Conservation (phyloP, 371 early-diverging fungal species). For the Mucor lusitanicus region DNA sequence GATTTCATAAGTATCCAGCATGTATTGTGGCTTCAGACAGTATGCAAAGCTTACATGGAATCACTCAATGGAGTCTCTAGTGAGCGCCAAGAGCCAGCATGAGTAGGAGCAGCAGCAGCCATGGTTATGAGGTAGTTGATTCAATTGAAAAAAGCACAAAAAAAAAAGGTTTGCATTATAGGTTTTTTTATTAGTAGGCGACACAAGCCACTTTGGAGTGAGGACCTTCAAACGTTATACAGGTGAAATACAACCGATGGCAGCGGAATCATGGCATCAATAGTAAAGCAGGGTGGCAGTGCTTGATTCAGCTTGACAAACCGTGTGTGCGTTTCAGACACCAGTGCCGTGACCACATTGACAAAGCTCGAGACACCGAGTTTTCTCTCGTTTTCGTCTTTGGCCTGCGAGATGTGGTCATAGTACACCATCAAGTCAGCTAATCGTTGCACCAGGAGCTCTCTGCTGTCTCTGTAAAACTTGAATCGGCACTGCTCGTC, state of each 20-base stretch:
- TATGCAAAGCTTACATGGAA: slow-evolving; percentile 31
- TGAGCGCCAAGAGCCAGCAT: slow-evolving; percentile 43
- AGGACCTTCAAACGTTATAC: not conserved
- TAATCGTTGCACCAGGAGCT: not conserved
- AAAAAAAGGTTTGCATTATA: not conserved
- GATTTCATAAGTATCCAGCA: not conserved
- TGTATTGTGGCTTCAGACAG: not conserved
- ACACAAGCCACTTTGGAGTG: slow-evolving; percentile 9
- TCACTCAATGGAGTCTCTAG: slow-evolving; percentile 37
- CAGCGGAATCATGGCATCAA: not conserved
- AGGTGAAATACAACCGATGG: slow-evolving; percentile 8
- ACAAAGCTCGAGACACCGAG: slow-evolving; percentile 6
- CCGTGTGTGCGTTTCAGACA: not conserved
- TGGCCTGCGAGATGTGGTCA: not conserved
- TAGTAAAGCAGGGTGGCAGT: not conserved
- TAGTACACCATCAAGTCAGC: not conserved
- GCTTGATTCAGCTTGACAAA: not conserved
- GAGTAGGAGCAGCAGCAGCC: slow-evolving; percentile 34
- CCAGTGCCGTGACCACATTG: not conserved
- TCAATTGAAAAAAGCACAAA: not conserved
- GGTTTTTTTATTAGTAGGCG: not conserved
- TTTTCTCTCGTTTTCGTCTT: not conserved
- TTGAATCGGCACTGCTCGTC: not conserved
- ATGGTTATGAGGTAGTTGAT: slow-evolving; percentile 9
- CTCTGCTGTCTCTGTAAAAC: not conserved